Evolutionary conservation across 2,329 filamentous ascomycete species (phyloP).

Genomic region (Diaporthe nobilis): DNA sequence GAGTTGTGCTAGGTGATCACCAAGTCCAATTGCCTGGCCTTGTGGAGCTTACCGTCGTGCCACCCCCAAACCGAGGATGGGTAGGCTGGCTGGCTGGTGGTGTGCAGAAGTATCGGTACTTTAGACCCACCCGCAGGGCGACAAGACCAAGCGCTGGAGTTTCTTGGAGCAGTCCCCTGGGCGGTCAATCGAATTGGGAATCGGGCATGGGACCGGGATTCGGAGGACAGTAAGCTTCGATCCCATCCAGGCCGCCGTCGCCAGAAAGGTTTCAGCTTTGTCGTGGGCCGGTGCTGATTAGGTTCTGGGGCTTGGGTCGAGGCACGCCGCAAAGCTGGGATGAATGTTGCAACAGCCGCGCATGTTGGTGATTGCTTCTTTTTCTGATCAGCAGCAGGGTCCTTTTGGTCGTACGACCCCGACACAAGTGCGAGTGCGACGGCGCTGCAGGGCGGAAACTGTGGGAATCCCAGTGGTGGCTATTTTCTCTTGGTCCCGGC

Average conservation of each 20-base stretch:
- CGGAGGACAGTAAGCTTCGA: conserved; percentile 23
- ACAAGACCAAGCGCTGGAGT: conserved; percentile 5
- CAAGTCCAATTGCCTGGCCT: conserved; percentile 13
- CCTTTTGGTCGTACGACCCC: conserved; percentile 2
- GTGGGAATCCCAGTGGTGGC: background rate
- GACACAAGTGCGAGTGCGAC: background rate
- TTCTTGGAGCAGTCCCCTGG: background rate
- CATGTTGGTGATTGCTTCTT: conserved; percentile 18
- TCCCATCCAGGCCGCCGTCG: conserved; percentile 22
- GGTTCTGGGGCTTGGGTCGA: conserved; percentile 13
- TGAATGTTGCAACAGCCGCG: background rate
- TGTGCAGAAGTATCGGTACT: conserved; percentile 20
- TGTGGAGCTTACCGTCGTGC: conserved; percentile 20
- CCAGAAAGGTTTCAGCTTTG: conserved; percentile 31
- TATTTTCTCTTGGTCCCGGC: background rate
- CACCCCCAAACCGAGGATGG: conserved; percentile 20
- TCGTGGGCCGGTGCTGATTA: conserved; percentile 10
- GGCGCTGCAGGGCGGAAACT: background rate
- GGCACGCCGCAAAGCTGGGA: conserved; percentile 17
- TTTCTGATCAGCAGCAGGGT: conserved; percentile 23
- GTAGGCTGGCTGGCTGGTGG: conserved; percentile 1
- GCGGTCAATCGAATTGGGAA: conserved; percentile 24
- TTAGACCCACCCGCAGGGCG: conserved; percentile 17
- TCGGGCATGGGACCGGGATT: conserved; percentile 15
- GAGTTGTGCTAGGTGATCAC: background rate